Percentiles rank a stretch among this genome's conserved stretches.
Conservation (phyloP, 768 basidiomycete species). For the Strobilomyces confusus region DNA sequence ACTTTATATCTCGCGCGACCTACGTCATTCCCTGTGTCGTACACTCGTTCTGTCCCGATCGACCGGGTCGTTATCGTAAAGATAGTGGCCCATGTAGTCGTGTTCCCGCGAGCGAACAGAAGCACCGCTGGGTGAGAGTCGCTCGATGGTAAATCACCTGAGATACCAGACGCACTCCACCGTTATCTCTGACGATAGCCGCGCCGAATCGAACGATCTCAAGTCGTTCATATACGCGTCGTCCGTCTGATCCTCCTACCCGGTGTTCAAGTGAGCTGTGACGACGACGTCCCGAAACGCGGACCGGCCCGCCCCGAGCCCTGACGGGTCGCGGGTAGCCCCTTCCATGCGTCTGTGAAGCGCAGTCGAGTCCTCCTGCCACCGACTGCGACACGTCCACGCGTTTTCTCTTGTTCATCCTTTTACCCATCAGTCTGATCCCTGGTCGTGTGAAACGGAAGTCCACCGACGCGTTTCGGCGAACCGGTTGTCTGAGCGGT, state of each 20-base stretch:
- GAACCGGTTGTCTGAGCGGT: background rate
- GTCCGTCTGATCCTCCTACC: constrained; percentile 3
- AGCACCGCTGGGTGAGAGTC: background rate
- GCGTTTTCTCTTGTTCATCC: too few relatives aligned
- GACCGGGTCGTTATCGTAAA: background rate
- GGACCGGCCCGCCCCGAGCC: too few relatives aligned
- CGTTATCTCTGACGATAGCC: too few relatives aligned
- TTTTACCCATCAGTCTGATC: too few relatives aligned
- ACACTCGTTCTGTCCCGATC: background rate
- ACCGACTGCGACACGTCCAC: too few relatives aligned
- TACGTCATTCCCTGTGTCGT: background rate
- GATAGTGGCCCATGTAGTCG: background rate
- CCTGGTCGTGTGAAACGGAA: too few relatives aligned
- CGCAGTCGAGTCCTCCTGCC: too few relatives aligned
- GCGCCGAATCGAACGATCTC: too few relatives aligned
- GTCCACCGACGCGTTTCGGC: too few relatives aligned
- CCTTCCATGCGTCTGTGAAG: too few relatives aligned
- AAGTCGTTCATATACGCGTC: background rate
- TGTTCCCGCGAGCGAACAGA: background rate
- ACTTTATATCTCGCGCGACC: too few relatives aligned
- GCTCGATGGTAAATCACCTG: background rate
- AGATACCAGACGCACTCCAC: background rate
- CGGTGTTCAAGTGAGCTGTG: background rate
- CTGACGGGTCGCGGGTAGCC: too few relatives aligned
- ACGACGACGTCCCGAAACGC: background rate